Percentiles rank a stretch among this genome's conserved stretches.
Evolutionary conservation across 768 basidiomycete species (phyloP).

Genomic region (Mycena latifolia): DNA sequence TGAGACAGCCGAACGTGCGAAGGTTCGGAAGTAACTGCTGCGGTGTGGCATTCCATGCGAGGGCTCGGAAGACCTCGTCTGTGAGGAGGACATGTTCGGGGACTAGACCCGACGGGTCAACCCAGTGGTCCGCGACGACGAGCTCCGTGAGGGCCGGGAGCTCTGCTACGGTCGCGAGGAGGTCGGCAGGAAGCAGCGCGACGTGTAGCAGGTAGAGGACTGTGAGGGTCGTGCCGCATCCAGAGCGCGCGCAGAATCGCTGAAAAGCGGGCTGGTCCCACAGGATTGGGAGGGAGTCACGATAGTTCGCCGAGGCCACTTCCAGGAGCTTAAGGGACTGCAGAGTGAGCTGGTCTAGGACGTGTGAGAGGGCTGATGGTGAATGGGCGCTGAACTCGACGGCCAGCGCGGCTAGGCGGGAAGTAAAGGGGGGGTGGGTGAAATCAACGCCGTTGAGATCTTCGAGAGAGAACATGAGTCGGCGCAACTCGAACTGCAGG

Average conservation of each 20-base stretch:
- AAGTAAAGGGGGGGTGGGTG: not conserved
- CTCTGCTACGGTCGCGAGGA: conserved; percentile 7
- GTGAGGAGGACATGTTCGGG: conserved; percentile 13
- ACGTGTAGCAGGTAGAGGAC: conserved; percentile 25
- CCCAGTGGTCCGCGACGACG: conserved; percentile 26
- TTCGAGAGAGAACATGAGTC: not conserved
- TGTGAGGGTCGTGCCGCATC: conserved; percentile 12
- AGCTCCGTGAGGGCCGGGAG: conserved; percentile 4
- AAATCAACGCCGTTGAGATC: not conserved
- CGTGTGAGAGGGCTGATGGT: not conserved
- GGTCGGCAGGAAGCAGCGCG: not conserved
- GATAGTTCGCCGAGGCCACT: not conserved
- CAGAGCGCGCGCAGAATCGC: conserved; percentile 9
- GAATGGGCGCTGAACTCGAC: conserved; percentile 2
- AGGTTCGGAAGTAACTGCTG: conserved; percentile 18
- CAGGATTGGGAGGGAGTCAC: not conserved
- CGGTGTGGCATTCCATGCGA: not conserved
- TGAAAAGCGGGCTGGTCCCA: conserved; percentile 24
- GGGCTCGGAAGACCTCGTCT: conserved; percentile 15
- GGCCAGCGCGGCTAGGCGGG: conserved; percentile 6
- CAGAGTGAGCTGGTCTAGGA: conserved; percentile 7
- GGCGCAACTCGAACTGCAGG: conserved; percentile 25
- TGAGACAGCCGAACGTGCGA: conserved; percentile 21
- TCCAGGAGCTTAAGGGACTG: conserved; percentile 11
- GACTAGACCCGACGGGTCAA: not conserved